phyloP scores from a whole-genome alignment of 192 early-diverging fungal genomes.

The Dissophora globulifera region DNA sequence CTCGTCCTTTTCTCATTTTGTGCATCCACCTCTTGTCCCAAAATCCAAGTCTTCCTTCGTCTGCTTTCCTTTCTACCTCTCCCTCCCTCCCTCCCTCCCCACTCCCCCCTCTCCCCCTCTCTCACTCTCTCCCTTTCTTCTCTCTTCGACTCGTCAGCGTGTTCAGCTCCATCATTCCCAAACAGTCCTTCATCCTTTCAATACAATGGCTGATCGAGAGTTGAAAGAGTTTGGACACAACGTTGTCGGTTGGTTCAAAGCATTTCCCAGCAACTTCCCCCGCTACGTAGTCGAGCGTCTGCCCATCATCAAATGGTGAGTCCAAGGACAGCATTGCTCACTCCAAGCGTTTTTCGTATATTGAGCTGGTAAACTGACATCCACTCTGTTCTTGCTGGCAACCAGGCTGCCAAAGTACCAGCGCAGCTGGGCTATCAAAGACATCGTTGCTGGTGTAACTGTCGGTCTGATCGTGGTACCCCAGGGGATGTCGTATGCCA shows the following conservation, averaged over 20 bases:
- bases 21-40: no score
- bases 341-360: neutral
- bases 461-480: constrained; percentile 79
- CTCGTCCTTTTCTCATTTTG: no score
- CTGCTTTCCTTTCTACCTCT: no score
- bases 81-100: no score
- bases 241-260: constrained; percentile 29
- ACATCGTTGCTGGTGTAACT: constrained; percentile 78
- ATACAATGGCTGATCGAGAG: constrained; percentile 44
- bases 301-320: constrained; percentile 53
- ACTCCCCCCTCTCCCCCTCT: neutral
- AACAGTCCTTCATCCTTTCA: neutral
- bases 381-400: neutral
- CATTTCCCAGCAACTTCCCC: constrained; percentile 31
- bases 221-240: constrained; percentile 33
- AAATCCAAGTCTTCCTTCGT: no score
- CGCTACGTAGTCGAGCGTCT: constrained; percentile 30
- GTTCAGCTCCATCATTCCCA: neutral
- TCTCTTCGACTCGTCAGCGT: neutral
- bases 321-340: neutral
- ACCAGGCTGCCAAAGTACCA: constrained; percentile 49
- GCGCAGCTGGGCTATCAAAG: constrained; percentile 56
- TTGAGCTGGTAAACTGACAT: neutral
- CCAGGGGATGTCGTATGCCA: constrained; percentile 78
- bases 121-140: neutral